These are phyloP conservation scores for Arthrobotrys sinensis DNA, from an alignment of 2,329 filamentous ascomycete species.

Conservation along the genomic window DNA sequence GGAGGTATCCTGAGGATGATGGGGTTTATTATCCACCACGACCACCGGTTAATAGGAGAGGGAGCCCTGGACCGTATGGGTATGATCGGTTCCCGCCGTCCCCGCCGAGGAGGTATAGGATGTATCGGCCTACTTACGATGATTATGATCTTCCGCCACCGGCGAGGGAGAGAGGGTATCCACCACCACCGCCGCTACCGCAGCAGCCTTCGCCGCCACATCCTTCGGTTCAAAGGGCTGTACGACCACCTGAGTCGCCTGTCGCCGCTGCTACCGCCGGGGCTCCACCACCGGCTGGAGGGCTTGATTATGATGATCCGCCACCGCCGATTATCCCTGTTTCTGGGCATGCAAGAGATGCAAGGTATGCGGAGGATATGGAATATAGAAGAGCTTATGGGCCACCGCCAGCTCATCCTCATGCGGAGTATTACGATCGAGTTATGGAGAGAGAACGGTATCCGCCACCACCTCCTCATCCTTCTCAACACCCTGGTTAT, in stretches of 20 bases:
- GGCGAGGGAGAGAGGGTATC: constrained; percentile 37
- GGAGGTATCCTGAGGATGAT: constrained; percentile 38
- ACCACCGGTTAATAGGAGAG: constrained; percentile 2
- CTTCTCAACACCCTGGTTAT: constrained; percentile 24
- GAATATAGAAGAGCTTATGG: constrained; percentile 43
- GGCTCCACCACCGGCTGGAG: constrained; percentile 46
- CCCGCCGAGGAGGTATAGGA: constrained; percentile 34
- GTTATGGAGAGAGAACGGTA: constrained; percentile 47
- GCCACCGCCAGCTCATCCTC: constrained; percentile 3
- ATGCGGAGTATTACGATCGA: constrained; percentile 46
- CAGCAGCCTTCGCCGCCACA: constrained; percentile 17
- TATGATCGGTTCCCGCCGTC: constrained; percentile 47
- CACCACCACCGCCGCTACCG: constrained; percentile 18
- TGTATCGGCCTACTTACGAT: constrained; percentile 44
- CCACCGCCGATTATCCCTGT: constrained; percentile 34
- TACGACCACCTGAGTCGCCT: constrained; percentile 16
- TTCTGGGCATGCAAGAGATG: constrained; percentile 43
- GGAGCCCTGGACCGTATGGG: constrained; percentile 33
- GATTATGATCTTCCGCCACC: constrained; percentile 39
- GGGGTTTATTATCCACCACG: constrained; percentile 41
- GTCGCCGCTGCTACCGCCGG: background rate
- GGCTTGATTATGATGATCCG: constrained; percentile 54
- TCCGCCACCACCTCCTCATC: constrained; percentile 38
- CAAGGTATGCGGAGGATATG: constrained; percentile 35
- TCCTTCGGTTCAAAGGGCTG: constrained; percentile 9